phyloP scores from a whole-genome alignment of 805 yeast genomes.

The Cyberlindnera subsufficiens region DNA sequence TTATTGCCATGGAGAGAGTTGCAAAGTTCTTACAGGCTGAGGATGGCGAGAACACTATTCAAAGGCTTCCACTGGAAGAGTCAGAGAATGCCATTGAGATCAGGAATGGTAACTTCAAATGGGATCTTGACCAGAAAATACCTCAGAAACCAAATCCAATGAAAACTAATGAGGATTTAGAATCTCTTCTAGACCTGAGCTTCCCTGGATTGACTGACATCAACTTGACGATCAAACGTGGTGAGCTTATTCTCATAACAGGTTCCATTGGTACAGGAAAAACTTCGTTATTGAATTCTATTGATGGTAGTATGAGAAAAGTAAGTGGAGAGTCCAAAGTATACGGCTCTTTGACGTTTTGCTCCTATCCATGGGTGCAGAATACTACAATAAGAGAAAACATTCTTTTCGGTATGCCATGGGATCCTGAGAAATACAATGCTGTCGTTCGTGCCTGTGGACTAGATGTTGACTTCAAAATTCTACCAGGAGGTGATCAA shows the following conservation, averaged over 20 bases:
- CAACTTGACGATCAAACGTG: conserved; percentile 46
- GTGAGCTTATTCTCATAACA: conserved; percentile 69
- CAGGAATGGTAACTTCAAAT: conserved; percentile 42
- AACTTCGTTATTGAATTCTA: conserved; percentile 62
- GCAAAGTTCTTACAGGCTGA: conserved; percentile 37
- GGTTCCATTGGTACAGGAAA: conserved; percentile 85
- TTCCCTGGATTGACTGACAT: conserved; percentile 42
- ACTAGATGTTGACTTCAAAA: conserved; percentile 54
- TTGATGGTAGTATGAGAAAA: conserved; percentile 66
- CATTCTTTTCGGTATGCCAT: conserved; percentile 60
- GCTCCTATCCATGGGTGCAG: conserved; percentile 80
- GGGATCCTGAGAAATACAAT: conserved; percentile 44
- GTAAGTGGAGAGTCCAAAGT: conserved; percentile 44
- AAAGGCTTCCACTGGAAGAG: conserved; percentile 27
- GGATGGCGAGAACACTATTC: conserved; percentile 29
- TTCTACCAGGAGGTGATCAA: conserved; percentile 66
- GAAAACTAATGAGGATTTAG: conserved; percentile 3
- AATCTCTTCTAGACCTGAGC: conserved; percentile 18
- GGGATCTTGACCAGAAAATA: conserved; percentile 37
- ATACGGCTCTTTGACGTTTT: conserved; percentile 46
- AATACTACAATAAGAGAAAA: conserved; percentile 75
- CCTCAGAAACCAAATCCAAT: not conserved
- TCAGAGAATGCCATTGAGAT: conserved; percentile 40
- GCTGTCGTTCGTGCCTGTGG: conserved; percentile 61
- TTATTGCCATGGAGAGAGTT: conserved; percentile 50